Evolutionary conservation across 1,139 yeast genomes (phyloP), one percentile per base, ranked within the genome.

Genomic region (Saccharomyces hybrid): DNA sequence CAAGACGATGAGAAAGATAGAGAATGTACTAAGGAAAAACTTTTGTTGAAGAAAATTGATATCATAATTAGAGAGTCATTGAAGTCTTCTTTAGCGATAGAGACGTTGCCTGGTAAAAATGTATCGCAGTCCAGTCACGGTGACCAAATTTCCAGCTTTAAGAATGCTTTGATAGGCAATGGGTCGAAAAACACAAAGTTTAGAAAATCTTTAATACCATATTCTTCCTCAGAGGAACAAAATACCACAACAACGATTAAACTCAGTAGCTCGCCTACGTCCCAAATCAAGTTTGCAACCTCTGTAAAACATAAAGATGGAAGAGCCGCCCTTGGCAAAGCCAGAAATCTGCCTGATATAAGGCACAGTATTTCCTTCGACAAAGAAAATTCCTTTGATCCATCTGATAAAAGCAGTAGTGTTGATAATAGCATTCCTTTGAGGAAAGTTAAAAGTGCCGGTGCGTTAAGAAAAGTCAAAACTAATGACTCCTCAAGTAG

Each of bases 1-100:
- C 44, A 38, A 9, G 19, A 38, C n/a, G 27, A n/a, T 25, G 38
- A 41, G 27, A 23, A 28, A 5, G 14, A 19, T 11, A 14, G n/a
- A 9, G 28, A 48, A 4, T 9, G 14, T 46, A 13, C 46, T 19
- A 23, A 48, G 5, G n/a, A 46, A 34, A 50, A 38, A n/a, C 14
- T 32, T 13, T 48, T 46, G 47, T 32, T 50, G 2, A 16, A 46
- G 16, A 57, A 57, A 48, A 46, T 58, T 7, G 69, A 67, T 48
- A 50, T 57, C n/a, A 58, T 69, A 3, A 47, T 66, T 2, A 59
- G 62, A 4, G 55, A 62, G 4, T 65, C 72, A 0, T 46, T 66
- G 23, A 55, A 58, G 8, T 66, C 65, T 49, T 61, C 68, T 11
- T 57, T 52, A 32, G 58, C 58, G 34, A 58, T 67, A 19, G 68